Evolutionary conservation across 2,329 filamentous ascomycete species (phyloP), one percentile per base, ranked within the genome.

Genomic region (Pochonia chlamydosporia): DNA sequence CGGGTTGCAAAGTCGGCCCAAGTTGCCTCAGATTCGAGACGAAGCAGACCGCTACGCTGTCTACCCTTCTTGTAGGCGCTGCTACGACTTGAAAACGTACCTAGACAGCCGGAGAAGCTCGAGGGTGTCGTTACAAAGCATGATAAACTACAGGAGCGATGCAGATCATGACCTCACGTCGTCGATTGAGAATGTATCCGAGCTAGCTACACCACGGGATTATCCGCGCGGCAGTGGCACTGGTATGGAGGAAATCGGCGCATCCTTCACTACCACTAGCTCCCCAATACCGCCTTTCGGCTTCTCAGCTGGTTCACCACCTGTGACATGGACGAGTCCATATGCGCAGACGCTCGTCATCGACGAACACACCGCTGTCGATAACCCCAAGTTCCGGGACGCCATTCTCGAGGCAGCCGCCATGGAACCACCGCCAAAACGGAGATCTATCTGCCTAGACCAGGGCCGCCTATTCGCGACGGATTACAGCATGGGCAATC

Each of bases 91-190:
- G 36, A 59, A 61, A 28, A 63, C 61, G 23, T 72, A 71, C 46
- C 61, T 70, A 16, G 65, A 68, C 41, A 71, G 63, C 48, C 63
- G 70, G 4, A 63, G 69, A n/a, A 67, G 64, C 51, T 72, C 68
- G 33, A 61, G 67, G 9, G 63, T 65, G 49, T 72, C 69, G 13
- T 49, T 72, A 28, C 57, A 67, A 18, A 71, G 69, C 42, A 71
- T 73, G 65, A 64, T 71, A 49, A 68, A 67, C 41, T 60, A 55
- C 25, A 54, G 48, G 11, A 61, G 57, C 30, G 64, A 69, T 33
- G 54, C 52, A 18, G 68, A 71, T 46, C 66, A 65, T 33, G 69
- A 71, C 47, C 54, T 66, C 35, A 63, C 63, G 7, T 69, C 68
- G n/a, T n/a, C n/a, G n/a, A 57, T 60, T 43, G 63, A 64, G 44